Conservation (phyloP, 2,329 filamentous ascomycete species). For the Aulographum hederae region DNA sequence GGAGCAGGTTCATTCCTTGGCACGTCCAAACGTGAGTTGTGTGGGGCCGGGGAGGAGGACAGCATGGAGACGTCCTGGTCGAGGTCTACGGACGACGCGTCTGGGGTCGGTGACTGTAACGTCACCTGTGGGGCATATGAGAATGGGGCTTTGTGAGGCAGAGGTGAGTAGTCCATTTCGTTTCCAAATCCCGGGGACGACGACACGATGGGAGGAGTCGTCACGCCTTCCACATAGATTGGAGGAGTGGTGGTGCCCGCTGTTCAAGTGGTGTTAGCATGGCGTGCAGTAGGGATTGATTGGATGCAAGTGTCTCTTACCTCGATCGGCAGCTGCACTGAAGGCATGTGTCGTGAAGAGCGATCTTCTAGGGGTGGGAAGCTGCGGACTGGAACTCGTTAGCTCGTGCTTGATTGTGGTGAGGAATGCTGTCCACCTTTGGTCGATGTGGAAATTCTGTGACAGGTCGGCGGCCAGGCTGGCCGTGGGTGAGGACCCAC, state of each 20-base stretch:
- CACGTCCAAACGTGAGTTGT: too few species aligned
- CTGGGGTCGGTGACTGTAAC: too few species aligned
- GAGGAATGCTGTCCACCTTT: constrained; percentile 44
- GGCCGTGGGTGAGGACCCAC: constrained; percentile 76
- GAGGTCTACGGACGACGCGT: too few species aligned
- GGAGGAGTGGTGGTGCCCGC: constrained; percentile 26
- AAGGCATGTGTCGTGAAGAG: constrained; percentile 63
- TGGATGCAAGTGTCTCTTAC: constrained; percentile 32
- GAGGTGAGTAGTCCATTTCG: constrained; percentile 88
- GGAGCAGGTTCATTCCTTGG: too few species aligned
- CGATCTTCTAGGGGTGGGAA: constrained; percentile 67
- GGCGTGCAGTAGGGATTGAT: constrained; percentile 5
- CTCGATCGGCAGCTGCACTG: constrained; percentile 35
- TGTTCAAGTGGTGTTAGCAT: constrained; percentile 8
- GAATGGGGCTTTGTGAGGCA: constrained; percentile 60
- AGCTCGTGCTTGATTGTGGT: constrained; percentile 7
- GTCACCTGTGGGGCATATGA: too few species aligned
- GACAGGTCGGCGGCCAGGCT: constrained; percentile 87
- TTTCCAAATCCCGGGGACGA: constrained; percentile 59
- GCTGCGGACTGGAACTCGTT: constrained; percentile 44
- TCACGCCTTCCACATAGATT: constrained; percentile 46
- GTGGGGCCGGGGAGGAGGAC: too few species aligned
- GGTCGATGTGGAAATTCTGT: constrained; percentile 92
- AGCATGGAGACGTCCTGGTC: too few species aligned
- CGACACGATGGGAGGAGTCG: constrained; percentile 66